Evolutionary conservation across 495 filamentous ascomycete species (phyloP), one percentile per base, ranked within the genome.

Genomic region (Rusavskia elegans): DNA sequence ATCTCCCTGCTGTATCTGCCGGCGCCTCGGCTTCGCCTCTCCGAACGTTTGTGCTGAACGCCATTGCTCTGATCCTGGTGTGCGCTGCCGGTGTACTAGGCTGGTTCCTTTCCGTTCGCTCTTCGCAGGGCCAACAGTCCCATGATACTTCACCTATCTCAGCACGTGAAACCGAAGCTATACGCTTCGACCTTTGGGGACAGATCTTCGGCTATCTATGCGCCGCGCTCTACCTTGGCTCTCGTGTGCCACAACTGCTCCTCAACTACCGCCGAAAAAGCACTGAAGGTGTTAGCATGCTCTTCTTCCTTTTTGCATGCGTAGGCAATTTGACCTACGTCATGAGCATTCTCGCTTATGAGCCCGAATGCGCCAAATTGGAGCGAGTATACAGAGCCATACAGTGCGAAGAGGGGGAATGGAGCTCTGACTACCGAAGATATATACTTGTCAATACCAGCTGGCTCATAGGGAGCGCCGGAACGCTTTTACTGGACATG

Each of bases 281-380:
- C 29, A 95, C 89, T 1, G 89, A 95, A 30, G 92, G 90, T 2
- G 80, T 98, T 5, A 88, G 84, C 19, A 73, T 95, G 58, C 71
- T 98, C 0, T 98, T 98, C 70, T 98, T 98, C 69, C 69, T 97
- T 17, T 98, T 98, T 62, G 92, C 90, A 8, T 95, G 89, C 63
- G 75, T 96, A 20, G 92, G 92, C 3, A 98, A 98, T 60, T 58
- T 90, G 51, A 95, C 90, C 0, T 98, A 93, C 60, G 88, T 96
- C 5, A 62, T 95, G 17, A 84, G 79, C n/a, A 97, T 98, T 39
- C 68, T 97, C 44, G 89, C 87, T 7, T 95, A 84, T 60, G 83
- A 85, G 19, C 83, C 90, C 5, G 64, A 69, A 35, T 81, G 78
- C 58, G 54, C 48, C 6, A 64, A 50, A 64, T 55, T 37, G 63